Conservation (phyloP, 257 asterid genomes). For the Dorcoceras hygrometricum region DNA sequence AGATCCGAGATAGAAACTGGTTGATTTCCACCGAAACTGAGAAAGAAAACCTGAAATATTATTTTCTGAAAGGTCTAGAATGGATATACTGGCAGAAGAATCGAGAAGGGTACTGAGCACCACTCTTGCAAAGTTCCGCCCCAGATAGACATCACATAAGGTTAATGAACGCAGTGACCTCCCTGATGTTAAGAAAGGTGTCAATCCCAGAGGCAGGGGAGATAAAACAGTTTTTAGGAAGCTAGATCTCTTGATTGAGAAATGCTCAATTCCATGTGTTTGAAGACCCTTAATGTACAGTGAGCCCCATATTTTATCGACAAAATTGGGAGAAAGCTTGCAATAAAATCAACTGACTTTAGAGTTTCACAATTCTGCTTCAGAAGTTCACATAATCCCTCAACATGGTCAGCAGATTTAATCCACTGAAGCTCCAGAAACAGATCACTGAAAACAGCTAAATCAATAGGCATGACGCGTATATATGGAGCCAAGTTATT, state of each 20-base stretch:
- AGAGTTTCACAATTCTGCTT: constrained; percentile 61
- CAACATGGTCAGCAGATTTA: constrained; percentile 79
- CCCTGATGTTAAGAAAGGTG: constrained; percentile 61
- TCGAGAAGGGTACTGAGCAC: constrained; percentile 60
- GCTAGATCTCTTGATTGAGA: constrained; percentile 87
- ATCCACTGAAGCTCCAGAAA: constrained; percentile 91
- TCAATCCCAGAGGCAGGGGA: constrained; percentile 56
- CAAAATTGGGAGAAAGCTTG: constrained; percentile 67
- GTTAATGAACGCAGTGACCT: constrained; percentile 68
- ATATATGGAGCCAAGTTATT: no score
- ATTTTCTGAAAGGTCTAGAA: constrained; percentile 88
- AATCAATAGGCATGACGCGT: no score
- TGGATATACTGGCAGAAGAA: constrained; percentile 52
- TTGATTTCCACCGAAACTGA: constrained; percentile 48
- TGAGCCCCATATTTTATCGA: constrained; percentile 69
- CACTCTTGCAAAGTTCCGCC: constrained; percentile 50
- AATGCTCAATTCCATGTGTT: constrained; percentile 65
- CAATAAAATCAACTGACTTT: constrained; percentile 66
- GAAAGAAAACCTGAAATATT: constrained; percentile 73
- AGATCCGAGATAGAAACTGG: constrained; percentile 36
- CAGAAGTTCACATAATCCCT: constrained; percentile 78
- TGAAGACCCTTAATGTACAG: constrained; percentile 48
- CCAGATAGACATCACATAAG: constrained; percentile 64
- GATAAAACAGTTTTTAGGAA: constrained; percentile 48
- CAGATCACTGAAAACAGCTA: no score